Evolutionary conservation across 2,329 filamentous ascomycete genomes (phyloP), one percentile per base, ranked within the genome.

Genomic region (Trichophyton verrucosum): DNA sequence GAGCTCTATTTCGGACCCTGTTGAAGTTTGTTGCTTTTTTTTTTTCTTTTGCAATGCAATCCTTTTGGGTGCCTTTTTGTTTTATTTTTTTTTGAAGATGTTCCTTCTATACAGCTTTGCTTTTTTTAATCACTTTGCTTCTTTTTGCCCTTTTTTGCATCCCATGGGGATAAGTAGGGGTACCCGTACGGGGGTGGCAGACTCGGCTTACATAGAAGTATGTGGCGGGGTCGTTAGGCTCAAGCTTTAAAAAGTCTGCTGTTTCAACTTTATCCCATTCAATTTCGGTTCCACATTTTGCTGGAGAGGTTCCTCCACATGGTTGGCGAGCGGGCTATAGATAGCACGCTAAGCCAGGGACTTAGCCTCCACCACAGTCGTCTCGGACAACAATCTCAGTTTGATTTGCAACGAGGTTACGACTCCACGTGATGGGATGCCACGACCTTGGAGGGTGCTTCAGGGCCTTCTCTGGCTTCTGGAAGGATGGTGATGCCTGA

Each of bases 281-380:
- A 55, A 55, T 55, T 55, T 55, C 51, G 51, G 51, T 55, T 55
- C 51, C 51, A 55, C 51, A 55, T 55, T 55, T 55, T 36, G 51
- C 51, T 55, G 51, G 27, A 55, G 51, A n/a, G 30, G 51, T 55
- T 55, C 51, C 51, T 55, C 51, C 51, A 55, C 51, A 55, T 55
- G 51, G 51, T 55, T 55, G 51, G 51, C 27, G 30, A 55, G 51
- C 30, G 51, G 51, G 51, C 51, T 55, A 55, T 55, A 55, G 27
- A 55, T 55, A 55, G 51, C 51, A 55, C 51, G 27, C 51, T 55
- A 55, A 55, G 30, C 51, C 51, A 36, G 30, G 51, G 51, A 27
- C 20, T 24, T 22, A 8, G 27, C 27, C 24, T 27, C 47, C 22
- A 33, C 15, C 22, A 33, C 15, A 27, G 20, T 53, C 47, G 47